phyloP scores from a whole-genome alignment of 2,329 filamentous ascomycete species.

The Penicillium glabrum region DNA sequence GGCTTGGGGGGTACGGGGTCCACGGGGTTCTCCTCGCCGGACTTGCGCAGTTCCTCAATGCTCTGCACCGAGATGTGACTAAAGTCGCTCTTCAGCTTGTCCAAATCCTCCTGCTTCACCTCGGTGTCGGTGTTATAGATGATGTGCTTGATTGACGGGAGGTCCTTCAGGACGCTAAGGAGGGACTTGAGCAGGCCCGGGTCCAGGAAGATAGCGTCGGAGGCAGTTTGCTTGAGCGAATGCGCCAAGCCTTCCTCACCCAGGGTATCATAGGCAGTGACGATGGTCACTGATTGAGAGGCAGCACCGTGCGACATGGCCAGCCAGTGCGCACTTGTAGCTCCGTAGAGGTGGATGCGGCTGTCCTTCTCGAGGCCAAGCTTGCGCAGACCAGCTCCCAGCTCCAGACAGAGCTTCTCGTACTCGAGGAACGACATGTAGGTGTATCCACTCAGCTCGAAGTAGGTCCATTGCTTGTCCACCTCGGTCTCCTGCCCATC shows the following conservation, averaged over 20 bases:
- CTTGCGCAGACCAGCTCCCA: constrained; percentile 72
- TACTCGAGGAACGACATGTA: constrained; percentile 81
- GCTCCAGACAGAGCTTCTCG: constrained; percentile 64
- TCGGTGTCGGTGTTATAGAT: constrained; percentile 59
- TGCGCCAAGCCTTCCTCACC: constrained; percentile 81
- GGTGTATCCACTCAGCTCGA: constrained; percentile 75
- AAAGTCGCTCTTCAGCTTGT: constrained; percentile 55
- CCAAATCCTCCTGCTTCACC: constrained; percentile 53
- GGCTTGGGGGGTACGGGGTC: constrained; percentile 70
- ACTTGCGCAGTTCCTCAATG: constrained; percentile 56
- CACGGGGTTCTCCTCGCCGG: constrained; percentile 65
- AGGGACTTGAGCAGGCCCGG: constrained; percentile 70
- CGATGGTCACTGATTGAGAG: constrained; percentile 86
- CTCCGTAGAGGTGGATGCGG: constrained; percentile 77
- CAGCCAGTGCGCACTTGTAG: constrained; percentile 85
- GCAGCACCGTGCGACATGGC: constrained; percentile 73
- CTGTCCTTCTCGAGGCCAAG: constrained; percentile 68
- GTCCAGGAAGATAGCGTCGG: constrained; percentile 83
- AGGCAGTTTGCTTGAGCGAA: constrained; percentile 77
- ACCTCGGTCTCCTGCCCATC: constrained; percentile 77
- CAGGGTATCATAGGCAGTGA: constrained; percentile 92
- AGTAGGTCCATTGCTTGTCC: constrained; percentile 89
- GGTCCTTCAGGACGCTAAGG: constrained; percentile 54
- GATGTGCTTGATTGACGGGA: constrained; percentile 57
- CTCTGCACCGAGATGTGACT: constrained; percentile 54